These are phyloP conservation scores for Penicillium rolfsii DNA, from an alignment of 2,329 filamentous ascomycete genomes.

Conservation along the genomic window DNA sequence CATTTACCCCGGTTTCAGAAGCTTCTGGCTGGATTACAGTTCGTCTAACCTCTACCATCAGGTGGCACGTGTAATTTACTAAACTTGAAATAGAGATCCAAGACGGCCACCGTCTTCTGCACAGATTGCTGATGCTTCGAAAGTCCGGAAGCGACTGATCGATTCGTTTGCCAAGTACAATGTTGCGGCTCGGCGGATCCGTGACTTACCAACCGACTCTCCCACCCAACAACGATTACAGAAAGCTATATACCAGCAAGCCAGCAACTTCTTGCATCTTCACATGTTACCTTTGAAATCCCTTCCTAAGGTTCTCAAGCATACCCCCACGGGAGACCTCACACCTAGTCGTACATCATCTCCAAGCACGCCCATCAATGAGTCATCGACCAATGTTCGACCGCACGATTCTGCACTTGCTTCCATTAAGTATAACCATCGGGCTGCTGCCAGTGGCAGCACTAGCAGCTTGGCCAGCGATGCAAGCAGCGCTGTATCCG, in stretches of 20 bases:
- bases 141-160: slow-evolving; percentile 84
- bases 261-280: slow-evolving; percentile 79
- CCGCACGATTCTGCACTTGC: slow-evolving; percentile 55
- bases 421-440: slow-evolving; percentile 59
- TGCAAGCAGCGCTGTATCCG: slow-evolving; percentile 62
- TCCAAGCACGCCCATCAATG: slow-evolving; percentile 29
- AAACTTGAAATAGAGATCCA: slow-evolving; percentile 54
- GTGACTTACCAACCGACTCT: slow-evolving; percentile 74
- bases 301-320: slow-evolving; percentile 68
- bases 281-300: slow-evolving; percentile 88
- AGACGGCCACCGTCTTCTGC: slow-evolving; percentile 65
- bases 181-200: slow-evolving; percentile 75
- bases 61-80: slow-evolving; percentile 5
- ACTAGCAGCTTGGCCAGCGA: slow-evolving; percentile 57
- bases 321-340: slow-evolving; percentile 56
- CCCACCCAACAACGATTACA: slow-evolving; percentile 75
- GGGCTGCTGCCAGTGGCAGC: slow-evolving; percentile 54
- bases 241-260: slow-evolving; percentile 78
- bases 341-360: slow-evolving; percentile 32
- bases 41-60: slow-evolving; percentile 25
- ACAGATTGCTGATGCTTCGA: slow-evolving; percentile 82
- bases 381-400: slow-evolving; percentile 29
- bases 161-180: slow-evolving; percentile 91
- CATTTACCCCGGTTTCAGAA: slow-evolving; percentile 84
- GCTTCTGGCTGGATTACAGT: slow-evolving; percentile 71